phyloP scores from a whole-genome alignment of 176 grass and related monocot genomes.

The Calamus simplicifolius region DNA sequence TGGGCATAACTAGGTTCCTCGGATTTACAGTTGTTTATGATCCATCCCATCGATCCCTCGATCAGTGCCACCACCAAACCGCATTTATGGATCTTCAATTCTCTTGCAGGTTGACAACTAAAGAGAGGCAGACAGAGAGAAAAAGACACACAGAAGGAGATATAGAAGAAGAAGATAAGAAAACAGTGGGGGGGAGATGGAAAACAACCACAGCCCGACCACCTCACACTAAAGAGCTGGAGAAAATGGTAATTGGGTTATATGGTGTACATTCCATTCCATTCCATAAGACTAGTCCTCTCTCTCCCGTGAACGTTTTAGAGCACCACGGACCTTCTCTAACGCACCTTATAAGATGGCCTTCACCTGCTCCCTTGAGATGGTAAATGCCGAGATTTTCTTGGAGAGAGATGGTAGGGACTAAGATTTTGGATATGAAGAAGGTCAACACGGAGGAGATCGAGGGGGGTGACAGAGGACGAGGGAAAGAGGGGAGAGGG shows the following conservation, averaged over 20 bases:
- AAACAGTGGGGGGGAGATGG: no score
- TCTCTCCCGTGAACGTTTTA: no score
- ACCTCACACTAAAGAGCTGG: neutral
- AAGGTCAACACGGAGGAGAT: neutral
- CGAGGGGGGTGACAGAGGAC: neutral
- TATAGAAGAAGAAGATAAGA: no score
- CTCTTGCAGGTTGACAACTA: neutral
- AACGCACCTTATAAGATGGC: no score
- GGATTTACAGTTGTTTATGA: slow-evolving; percentile 2
- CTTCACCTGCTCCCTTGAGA: no score
- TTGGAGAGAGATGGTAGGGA: no score
- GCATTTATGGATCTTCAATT: slow-evolving; percentile 8
- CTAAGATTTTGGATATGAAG: no score
- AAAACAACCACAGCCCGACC: neutral
- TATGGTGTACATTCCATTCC: no score
- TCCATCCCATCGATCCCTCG: neutral
- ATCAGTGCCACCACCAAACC: neutral
- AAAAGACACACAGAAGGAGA: neutral
- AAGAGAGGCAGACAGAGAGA: neutral
- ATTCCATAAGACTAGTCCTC: no score
- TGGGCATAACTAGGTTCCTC: neutral
- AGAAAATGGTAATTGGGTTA: neutral
- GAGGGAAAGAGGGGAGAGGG: neutral
- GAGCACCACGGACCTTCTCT: no score
- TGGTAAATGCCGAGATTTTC: no score